These are phyloP conservation scores for Pyricularia pennisetigena DNA, from an alignment of 2,329 filamentous ascomycete genomes.

Conservation along the genomic window DNA sequence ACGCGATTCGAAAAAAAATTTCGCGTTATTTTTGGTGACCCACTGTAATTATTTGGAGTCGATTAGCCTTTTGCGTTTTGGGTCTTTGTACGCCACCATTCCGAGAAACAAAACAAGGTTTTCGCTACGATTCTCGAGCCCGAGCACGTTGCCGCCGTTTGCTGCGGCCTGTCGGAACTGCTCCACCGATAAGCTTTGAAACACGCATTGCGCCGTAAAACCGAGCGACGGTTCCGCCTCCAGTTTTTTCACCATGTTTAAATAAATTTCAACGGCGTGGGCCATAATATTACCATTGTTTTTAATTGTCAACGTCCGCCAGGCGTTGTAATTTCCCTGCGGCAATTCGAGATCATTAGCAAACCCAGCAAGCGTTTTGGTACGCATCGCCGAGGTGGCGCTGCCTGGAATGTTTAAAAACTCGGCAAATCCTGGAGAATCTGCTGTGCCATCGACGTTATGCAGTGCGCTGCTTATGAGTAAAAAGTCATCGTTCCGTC, in stretches of 20 bases:
- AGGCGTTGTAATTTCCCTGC: conserved; percentile 16
- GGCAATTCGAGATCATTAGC: conserved; percentile 9
- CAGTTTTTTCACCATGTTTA: not conserved
- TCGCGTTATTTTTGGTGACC: too few relatives aligned
- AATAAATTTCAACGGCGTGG: conserved; percentile 21
- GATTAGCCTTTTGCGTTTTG: conserved; percentile 11
- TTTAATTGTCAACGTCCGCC: conserved; percentile 25
- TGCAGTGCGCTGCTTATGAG: too few relatives aligned
- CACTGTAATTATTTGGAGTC: conserved; percentile 11
- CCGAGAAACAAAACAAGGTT: conserved; percentile 12
- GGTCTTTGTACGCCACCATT: conserved; percentile 10
- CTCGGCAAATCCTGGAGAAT: conserved; percentile 11
- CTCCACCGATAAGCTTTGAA: conserved; percentile 13
- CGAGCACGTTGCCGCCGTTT: conserved; percentile 15
- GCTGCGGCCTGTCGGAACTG: conserved; percentile 7
- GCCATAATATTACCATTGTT: conserved; percentile 24
- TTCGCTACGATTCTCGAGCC: conserved; percentile 10
- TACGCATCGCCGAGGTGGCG: conserved; percentile 9
- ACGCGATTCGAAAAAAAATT: too few relatives aligned
- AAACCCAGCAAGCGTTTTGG: conserved; percentile 12
- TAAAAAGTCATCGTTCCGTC: too few relatives aligned
- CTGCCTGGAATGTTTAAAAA: conserved; percentile 11
- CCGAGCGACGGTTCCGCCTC: conserved; percentile 13
- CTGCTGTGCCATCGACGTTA: too few relatives aligned
- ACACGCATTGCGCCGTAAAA: conserved; percentile 15